These are phyloP conservation scores for Prunus fruticosa DNA, from an alignment of 306 rosid species.

Conservation along the genomic window DNA sequence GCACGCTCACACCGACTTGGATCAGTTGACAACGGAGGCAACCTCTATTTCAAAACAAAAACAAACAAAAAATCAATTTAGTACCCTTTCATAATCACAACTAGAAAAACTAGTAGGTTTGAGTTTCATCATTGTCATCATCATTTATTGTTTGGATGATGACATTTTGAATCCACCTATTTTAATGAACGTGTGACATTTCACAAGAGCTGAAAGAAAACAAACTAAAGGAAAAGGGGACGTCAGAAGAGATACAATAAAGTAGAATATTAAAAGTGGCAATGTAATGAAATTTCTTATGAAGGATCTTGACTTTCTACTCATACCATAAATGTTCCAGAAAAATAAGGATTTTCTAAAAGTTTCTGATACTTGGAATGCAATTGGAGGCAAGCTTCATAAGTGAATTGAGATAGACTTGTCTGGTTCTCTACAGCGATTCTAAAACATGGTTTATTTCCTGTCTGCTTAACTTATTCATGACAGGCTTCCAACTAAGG, in stretches of 20 bases:
- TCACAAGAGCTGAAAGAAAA: not conserved
- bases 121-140: too few species aligned
- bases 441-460: not conserved
- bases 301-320: not conserved
- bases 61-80: not conserved
- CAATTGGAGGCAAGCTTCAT: not conserved
- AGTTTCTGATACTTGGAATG: not conserved
- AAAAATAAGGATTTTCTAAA: not conserved
- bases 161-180: not conserved
- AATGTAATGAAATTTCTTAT: not conserved
- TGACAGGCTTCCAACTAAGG: not conserved
- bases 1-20: slow-evolving; percentile 88
- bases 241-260: not conserved
- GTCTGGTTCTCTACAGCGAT: not conserved
- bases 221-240: not conserved
- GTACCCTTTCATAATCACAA: not conserved
- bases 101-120: not conserved
- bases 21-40: slow-evolving; percentile 91
- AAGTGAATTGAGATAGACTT: not conserved
- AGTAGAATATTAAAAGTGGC: not conserved
- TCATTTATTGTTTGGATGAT: not conserved
- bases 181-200: not conserved
- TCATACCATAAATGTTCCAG: not conserved
- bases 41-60: slow-evolving; percentile 54
- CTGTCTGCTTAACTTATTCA: not conserved